Conservation (phyloP, 441 rosid genomes). For the Corymbia calophylla region DNA sequence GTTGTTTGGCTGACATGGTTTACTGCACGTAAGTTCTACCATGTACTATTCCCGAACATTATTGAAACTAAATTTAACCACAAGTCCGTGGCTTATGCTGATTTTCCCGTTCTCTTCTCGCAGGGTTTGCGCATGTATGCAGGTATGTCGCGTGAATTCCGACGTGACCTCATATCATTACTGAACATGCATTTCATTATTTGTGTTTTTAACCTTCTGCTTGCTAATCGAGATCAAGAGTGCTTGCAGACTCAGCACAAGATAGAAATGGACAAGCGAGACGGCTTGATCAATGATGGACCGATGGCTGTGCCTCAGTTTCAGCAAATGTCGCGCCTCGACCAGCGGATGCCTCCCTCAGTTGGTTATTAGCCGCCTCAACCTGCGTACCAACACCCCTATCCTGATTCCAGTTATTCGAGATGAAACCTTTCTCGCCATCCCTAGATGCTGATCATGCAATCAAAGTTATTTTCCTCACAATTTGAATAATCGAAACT, state of each 20-base stretch:
- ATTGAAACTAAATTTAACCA: background rate
- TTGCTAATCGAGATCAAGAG: background rate
- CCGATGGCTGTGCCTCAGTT: background rate
- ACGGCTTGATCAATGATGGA: background rate
- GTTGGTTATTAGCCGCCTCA: background rate
- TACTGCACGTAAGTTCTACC: conserved; percentile 71
- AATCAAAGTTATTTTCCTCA: background rate
- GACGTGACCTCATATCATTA: background rate
- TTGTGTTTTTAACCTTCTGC: background rate
- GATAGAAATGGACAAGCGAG: background rate
- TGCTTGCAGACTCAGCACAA: background rate
- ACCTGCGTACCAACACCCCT: background rate
- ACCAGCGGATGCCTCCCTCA: background rate
- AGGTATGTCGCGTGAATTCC: background rate
- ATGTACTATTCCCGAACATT: background rate
- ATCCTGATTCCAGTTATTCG: background rate
- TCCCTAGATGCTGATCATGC: background rate
- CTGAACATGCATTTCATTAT: background rate
- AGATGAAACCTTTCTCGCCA: background rate
- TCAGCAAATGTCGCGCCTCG: background rate
- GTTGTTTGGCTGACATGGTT: conserved; percentile 76
- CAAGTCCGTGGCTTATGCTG: background rate
- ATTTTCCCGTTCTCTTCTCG: background rate
- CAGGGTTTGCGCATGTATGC: background rate
- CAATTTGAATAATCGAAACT: background rate